Base-by-base conservation (phyloP, 768 basidiomycete genomes). In the Pisolithus marmoratus region DNA sequence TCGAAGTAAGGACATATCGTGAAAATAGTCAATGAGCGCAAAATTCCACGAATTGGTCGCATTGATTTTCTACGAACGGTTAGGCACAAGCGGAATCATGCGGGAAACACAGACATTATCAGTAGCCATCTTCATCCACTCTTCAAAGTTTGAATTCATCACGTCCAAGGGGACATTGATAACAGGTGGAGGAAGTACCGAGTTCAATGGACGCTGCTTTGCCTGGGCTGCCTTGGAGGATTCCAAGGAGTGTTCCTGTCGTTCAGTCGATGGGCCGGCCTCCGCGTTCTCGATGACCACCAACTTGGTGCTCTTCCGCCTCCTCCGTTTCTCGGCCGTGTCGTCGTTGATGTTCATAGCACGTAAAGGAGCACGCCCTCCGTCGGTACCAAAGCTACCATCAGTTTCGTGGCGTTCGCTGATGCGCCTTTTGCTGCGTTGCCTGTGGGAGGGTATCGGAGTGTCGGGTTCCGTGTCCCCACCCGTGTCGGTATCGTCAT, bases 51-150 rank as follows among this genome's bases (percentile, higher is more conserved):
- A 93, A 66, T 99, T 99, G 38, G 84, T 83, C 6, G 90, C 87
- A 53, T 94, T 99, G 72, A 99, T 98, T 97, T 98, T 99, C 96
- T 98, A 63, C 19, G 31, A 44, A 54, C 45, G 38, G 49, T 67
- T 41, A 57, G 52, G 29, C 42, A 49, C 8, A 34, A 46, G 24
- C 14, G 27, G n/a, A 6, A 40, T n/a, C 37, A 65, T 55, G 36
- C 15, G 41, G n/a, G 20, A 12, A 40, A 29, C 4, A 74, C 83
- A 60, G 65, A 97, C 96, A 69, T 98, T 98, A 65, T 98, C 95
- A 2, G 95, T 98, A 1, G 94, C 94, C 84, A 98, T 85, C 76
- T 98, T 98, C 95, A 99, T 98, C 96, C 96, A 98, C 69, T 98
- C 94, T 67, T 99, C 96, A 63, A 87, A 96, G 60, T 94, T 96